Evolutionary conservation across 805 yeast genomes (phyloP), one percentile per base, ranked within the genome.

Genomic region (Candida morakotiae): DNA sequence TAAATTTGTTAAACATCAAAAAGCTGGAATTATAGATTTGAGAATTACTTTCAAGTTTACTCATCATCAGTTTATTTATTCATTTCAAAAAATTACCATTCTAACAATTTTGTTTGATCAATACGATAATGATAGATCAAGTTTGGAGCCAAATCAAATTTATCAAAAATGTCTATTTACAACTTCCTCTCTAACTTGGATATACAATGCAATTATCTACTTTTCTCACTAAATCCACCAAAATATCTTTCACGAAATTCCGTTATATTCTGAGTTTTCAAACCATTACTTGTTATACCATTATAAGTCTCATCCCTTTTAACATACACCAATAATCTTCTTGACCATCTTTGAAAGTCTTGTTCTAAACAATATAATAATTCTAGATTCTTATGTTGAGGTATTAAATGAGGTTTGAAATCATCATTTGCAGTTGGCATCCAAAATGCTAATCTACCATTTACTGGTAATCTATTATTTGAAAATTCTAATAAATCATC

Each of bases 341-440:
- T 71, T 14, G 96, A 83, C 98, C 98, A 93, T 56, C 83, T 87
- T 60, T 85, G 80, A 62, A 93, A 93, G 45, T 79, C 86, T 57
- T 93, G 98, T 27, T 83, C 91, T 43, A 94, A 70, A 42, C 81
- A 78, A 46, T 83, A 79, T 33, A 81, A 63, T 48, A 88, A 67
- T 49, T 84, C 83, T 40, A 93, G 58, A 29, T 74, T 76, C 43
- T 76, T 70, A 58, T 93, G 96, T 48, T 77, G 79, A 4, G 98
- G 98, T 18, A 89, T 78, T 37, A 73, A 67, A 31, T 84, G 77
- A 39, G 71, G 76, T 24, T 77, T 69, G 45, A 75, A 79, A 47
- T 85, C 94, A 51, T 86, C 95, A 55, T 89, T 88, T 1, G 96
- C 95, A 1, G 95, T 83, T 0, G 98, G 98, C 93, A 89, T 87